Conservation (phyloP, 176 grass and related monocot species). For the Oryza glaberrima region DNA sequence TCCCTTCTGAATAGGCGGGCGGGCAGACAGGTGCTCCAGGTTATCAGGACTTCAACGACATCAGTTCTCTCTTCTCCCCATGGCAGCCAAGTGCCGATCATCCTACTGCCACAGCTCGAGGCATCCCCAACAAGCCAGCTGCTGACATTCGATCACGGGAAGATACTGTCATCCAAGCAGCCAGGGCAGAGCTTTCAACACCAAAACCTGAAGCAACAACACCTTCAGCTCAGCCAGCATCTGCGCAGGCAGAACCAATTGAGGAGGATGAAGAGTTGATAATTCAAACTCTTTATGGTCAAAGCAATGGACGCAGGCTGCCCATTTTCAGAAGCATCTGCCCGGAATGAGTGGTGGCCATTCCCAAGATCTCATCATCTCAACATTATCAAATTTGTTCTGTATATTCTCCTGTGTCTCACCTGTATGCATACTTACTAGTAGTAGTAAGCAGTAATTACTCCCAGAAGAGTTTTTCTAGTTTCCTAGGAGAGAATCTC, state of each 20-base stretch:
- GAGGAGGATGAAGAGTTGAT: conserved; percentile 24
- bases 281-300: conserved; percentile 39
- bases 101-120: not conserved
- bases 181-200: conserved; percentile 18
- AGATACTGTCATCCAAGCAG: not conserved
- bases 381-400: not conserved
- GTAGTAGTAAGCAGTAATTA: not conserved
- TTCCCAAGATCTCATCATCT: not conserved
- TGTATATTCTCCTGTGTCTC: conserved; percentile 27
- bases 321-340: conserved; percentile 55
- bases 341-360: conserved; percentile 23
- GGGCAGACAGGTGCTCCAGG: conserved; percentile 25
- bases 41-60: conserved; percentile 8
- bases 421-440: conserved; percentile 34
- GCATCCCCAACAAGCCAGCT: not conserved
- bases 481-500: conserved; percentile 26
- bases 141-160: conserved; percentile 22
- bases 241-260: conserved; percentile 2
- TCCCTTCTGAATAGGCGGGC: conserved; percentile 32
- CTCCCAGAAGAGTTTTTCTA: conserved; percentile 5
- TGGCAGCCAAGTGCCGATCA: not conserved
- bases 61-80: conserved; percentile 19
- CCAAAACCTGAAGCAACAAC: not conserved
- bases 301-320: conserved; percentile 29
- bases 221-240: not conserved